Percentiles rank a stretch among this genome's conserved stretches.
Evolutionary conservation across 257 asterid genomes (phyloP).

Genomic region (Misopates orontium): DNA sequence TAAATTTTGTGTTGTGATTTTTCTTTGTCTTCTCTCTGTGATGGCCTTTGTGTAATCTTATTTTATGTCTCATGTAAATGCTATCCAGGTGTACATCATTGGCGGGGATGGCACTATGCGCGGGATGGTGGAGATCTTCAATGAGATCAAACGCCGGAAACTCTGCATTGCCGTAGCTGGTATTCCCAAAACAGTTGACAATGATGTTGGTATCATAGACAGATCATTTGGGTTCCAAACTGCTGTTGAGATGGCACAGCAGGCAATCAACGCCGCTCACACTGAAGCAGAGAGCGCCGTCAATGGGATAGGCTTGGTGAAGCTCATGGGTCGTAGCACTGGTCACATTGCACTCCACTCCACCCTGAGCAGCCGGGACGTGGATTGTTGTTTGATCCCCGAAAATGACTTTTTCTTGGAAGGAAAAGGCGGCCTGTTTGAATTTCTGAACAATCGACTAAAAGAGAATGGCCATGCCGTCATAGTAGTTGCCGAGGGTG

Average conservation of each 20-base stretch:
- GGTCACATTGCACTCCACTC: conserved; percentile 84
- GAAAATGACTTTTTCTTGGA: conserved; percentile 65
- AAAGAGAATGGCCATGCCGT: conserved; percentile 61
- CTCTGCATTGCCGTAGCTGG: conserved; percentile 61
- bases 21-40: not conserved
- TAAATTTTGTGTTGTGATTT: not conserved
- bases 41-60: not conserved
- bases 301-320: conserved; percentile 76
- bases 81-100: conserved; percentile 57
- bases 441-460: conserved; percentile 47
- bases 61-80: not conserved
- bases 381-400: conserved; percentile 79
- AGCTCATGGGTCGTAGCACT: conserved; percentile 89
- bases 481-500: conserved; percentile 77
- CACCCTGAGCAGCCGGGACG: conserved; percentile 76
- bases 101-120: conserved; percentile 95
- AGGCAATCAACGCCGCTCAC: conserved; percentile 74
- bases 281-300: conserved; percentile 80
- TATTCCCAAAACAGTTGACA: conserved; percentile 81
- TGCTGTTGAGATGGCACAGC: conserved; percentile 89
- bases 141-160: conserved; percentile 51
- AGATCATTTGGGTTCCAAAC: conserved; percentile 81
- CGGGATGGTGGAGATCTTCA: conserved; percentile 58
- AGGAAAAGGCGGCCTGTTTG: conserved; percentile 70
- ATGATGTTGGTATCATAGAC: conserved; percentile 79